phyloP scores from a whole-genome alignment of 1,284 basidiomycete species.

The Apiotrichum sp. region DNA sequence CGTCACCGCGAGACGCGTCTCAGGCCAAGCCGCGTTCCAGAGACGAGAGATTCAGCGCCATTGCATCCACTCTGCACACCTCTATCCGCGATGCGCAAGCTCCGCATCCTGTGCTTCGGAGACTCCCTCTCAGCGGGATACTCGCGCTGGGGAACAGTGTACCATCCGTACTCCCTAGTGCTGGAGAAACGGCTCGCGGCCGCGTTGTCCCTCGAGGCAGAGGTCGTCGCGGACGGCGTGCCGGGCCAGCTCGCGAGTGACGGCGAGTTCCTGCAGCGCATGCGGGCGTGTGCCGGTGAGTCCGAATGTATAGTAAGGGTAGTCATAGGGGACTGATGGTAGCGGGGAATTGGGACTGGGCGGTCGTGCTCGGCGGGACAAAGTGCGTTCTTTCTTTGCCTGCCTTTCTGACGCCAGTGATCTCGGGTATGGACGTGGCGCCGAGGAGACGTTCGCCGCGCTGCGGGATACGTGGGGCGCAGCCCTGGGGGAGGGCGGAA shows the following conservation, averaged over 20 bases:
- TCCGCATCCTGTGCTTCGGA: constrained; percentile 11
- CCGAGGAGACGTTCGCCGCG: not conserved
- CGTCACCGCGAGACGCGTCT: too few species aligned
- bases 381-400: not conserved
- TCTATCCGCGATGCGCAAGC: not conserved
- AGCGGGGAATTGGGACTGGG: constrained; percentile 1
- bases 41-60: too few species aligned
- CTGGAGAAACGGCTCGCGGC: not conserved
- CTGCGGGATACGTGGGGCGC: not conserved
- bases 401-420: constrained; percentile 1
- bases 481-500: not conserved
- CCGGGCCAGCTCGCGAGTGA: not conserved
- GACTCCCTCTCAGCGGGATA: constrained; percentile 8
- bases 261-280: not conserved
- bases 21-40: too few species aligned
- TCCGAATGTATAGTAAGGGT: not conserved
- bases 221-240: constrained; percentile 3
- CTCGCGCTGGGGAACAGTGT: not conserved
- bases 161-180: not conserved
- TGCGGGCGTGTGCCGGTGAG: not conserved
- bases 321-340: not conserved
- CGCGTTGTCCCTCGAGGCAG: not conserved
- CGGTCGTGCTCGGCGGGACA: constrained; percentile 8
- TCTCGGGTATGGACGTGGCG: not conserved
- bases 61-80: too few species aligned